These are phyloP conservation scores for Hirsutella rhossiliensis DNA, from an alignment of 2,329 filamentous ascomycete genomes.

Conservation along the genomic window DNA sequence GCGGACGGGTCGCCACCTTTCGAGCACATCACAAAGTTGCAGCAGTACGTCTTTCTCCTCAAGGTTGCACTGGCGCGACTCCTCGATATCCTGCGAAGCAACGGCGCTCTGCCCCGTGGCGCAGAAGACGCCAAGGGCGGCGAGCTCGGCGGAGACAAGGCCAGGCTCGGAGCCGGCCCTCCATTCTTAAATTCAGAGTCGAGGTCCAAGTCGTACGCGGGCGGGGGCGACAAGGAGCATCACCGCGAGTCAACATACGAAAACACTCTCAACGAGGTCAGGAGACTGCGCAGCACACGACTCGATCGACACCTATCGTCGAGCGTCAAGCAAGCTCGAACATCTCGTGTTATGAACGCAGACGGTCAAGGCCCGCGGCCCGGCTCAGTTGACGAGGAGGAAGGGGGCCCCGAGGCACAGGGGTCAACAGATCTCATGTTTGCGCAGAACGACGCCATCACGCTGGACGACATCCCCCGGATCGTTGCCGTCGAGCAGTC, in stretches of 20 bases:
- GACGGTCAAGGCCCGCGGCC: constrained; percentile 53
- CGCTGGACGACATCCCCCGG: constrained; percentile 88
- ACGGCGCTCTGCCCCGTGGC: constrained; percentile 65
- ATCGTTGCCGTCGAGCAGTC: constrained; percentile 95
- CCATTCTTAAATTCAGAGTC: constrained; percentile 47
- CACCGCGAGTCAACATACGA: constrained; percentile 72
- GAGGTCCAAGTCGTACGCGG: constrained; percentile 63
- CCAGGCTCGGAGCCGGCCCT: constrained; percentile 11
- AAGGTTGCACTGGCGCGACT: constrained; percentile 84
- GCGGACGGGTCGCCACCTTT: constrained; percentile 45
- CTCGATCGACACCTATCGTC: constrained; percentile 91
- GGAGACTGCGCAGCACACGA: constrained; percentile 79
- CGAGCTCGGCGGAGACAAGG: constrained; percentile 5
- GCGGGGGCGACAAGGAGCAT: constrained; percentile 34
- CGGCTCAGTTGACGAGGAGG: constrained; percentile 56
- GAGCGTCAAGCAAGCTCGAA: constrained; percentile 79
- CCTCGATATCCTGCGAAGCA: constrained; percentile 74
- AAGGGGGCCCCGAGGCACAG: constrained; percentile 20
- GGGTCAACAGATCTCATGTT: constrained; percentile 71
- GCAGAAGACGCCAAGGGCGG: constrained; percentile 55
- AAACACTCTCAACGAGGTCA: constrained; percentile 91
- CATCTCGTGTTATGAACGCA: constrained; percentile 77
- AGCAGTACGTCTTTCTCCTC: constrained; percentile 89
- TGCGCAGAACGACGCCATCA: constrained; percentile 81
- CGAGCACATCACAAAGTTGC: constrained; percentile 68